Conservation (phyloP, 1,139 yeast genomes). For the Zhuliangozyma blackwelliae region DNA sequence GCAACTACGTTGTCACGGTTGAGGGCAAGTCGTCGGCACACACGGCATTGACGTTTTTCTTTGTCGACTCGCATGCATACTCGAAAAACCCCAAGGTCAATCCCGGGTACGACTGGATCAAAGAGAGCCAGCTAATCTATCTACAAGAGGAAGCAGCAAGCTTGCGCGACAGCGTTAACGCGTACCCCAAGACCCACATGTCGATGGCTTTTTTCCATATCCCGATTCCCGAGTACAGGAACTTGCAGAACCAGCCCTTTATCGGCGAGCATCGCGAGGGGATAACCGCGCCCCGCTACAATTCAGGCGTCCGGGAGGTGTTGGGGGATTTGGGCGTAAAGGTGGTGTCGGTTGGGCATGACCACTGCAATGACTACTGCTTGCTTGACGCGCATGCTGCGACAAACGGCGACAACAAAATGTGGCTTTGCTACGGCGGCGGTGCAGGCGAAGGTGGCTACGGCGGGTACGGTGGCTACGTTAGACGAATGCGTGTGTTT, state of each 20-base stretch:
- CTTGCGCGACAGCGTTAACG: conserved; percentile 3
- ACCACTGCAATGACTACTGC: conserved; percentile 91
- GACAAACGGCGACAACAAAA: conserved; percentile 31
- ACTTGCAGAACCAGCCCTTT: conserved; percentile 35
- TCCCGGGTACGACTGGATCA: conserved; percentile 86
- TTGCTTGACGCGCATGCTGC: conserved; percentile 39
- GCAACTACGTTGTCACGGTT: conserved; percentile 64
- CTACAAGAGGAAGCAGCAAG: conserved; percentile 32
- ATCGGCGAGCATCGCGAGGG: conserved; percentile 69
- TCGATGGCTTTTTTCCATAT: conserved; percentile 93
- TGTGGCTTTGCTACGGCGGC: conserved; percentile 94
- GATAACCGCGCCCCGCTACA: conserved; percentile 70
- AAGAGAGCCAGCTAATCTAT: conserved; percentile 65
- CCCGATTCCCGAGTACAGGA: conserved; percentile 79
- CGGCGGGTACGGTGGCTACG: conserved; percentile 83
- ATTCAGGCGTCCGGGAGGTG: conserved; percentile 58
- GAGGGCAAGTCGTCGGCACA: conserved; percentile 36
- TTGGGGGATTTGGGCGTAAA: conserved; percentile 63
- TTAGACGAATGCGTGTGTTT: conserved; percentile 68
- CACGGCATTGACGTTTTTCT: conserved; percentile 59
- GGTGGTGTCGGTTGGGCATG: conserved; percentile 84
- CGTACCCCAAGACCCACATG: conserved; percentile 41
- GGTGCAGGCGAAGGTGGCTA: conserved; percentile 93
- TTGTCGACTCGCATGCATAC: conserved; percentile 79
- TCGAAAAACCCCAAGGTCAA: conserved; percentile 58